Evolutionary conservation across 495 filamentous ascomycete genomes (phyloP), one percentile per base, ranked within the genome.

Genomic region (Jackrogersella multiformis): DNA sequence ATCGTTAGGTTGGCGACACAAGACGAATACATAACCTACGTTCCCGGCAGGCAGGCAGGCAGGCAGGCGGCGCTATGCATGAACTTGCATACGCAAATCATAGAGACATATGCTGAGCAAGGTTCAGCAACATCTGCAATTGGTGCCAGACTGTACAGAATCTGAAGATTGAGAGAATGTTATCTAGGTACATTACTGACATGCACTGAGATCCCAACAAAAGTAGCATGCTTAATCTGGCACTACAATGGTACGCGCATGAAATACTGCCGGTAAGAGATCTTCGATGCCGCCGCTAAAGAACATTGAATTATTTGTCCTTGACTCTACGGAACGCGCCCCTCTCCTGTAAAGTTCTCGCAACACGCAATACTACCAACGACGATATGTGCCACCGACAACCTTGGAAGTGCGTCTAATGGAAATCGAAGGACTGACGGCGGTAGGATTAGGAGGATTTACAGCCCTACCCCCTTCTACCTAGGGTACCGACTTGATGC

Each of bases 301-400:
- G 58, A 68, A n/a, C n/a, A n/a, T n/a, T n/a, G n/a, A n/a, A 58
- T 58, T 36, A 38, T 62, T 39, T 16, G 16, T 39, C 32, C 13
- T 32, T 41, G 38, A 45, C 28, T 48, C 41, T 42, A 61, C 42
- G 12, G 16, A 52, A 41, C 52, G 35, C 15, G 45, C 41, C 55
- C 38, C 15, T 44, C 45, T 28, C 55, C 44, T 45, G 35, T 24
- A 12, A 24, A 38, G 16, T 34, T 24, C 9, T 24, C 9, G 21
- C 41, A 32, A 36, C 8, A 39, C 20, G 24, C 16, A n/a, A 46
- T 30, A 26, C 20, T 34, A 18, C 15, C 15, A 32, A 52, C n/a
- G 5, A 44, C 24, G 36, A 15, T 63, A 9, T n/a, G 41, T 44
- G 13, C 20, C 45, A 59, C 62, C 36, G 54, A 59, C 51, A 49